Conservation (phyloP, 441 rosid genomes). For the Metrosideros polymorpha region DNA sequence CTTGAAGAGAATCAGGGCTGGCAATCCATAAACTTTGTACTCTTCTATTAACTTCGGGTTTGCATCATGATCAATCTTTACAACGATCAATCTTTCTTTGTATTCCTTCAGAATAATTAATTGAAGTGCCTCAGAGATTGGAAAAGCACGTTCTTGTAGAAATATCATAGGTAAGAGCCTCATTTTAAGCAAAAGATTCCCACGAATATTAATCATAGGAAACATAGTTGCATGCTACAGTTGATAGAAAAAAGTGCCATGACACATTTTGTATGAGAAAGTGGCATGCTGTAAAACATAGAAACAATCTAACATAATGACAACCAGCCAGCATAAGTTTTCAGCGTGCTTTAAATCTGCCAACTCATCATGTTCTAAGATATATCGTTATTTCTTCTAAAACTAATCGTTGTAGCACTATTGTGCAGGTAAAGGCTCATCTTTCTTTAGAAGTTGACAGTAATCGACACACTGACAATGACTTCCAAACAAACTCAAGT, state of each 20-base stretch:
- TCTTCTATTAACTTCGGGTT: conserved; percentile 52
- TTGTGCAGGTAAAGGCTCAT: background rate
- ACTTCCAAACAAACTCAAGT: background rate
- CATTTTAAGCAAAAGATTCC: background rate
- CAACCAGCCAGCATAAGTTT: background rate
- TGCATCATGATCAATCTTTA: conserved; percentile 68
- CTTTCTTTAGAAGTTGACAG: background rate
- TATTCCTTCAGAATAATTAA: conserved; percentile 36
- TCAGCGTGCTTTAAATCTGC: background rate
- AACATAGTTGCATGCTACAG: background rate
- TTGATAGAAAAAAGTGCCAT: background rate
- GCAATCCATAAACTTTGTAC: conserved; percentile 70
- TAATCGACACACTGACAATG: background rate
- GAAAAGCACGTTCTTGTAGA: background rate
- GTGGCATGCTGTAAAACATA: background rate
- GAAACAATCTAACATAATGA: background rate
- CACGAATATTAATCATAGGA: background rate
- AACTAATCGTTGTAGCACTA: background rate
- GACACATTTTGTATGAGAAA: background rate
- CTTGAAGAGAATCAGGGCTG: conserved; percentile 60
- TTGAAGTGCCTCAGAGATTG: conserved; percentile 5
- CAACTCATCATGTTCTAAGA: background rate
- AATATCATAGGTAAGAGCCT: background rate
- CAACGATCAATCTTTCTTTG: conserved; percentile 46
- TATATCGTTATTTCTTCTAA: background rate